phyloP scores from a whole-genome alignment of 2,329 filamentous ascomycete genomes.

The Teratosphaeria nubilosa region DNA sequence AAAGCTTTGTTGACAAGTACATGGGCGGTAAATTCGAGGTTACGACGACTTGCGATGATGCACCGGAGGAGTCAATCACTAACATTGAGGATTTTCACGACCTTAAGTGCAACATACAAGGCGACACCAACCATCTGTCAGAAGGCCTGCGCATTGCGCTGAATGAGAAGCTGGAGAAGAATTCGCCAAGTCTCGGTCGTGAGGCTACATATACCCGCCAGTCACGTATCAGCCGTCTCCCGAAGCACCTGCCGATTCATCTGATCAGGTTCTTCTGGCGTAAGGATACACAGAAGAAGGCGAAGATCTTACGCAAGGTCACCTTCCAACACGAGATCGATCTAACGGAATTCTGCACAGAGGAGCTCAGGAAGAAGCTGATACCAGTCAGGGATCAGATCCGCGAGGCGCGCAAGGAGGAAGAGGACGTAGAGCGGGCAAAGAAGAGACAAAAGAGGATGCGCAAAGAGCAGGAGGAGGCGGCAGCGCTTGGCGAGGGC shows the following conservation, averaged over 20 bases:
- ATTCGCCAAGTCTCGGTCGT: slow-evolving; percentile 63
- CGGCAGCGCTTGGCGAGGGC: slow-evolving; percentile 22
- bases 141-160: slow-evolving; percentile 79
- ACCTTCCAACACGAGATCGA: slow-evolving; percentile 92
- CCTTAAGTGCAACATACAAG: slow-evolving; percentile 90
- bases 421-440: slow-evolving; percentile 82
- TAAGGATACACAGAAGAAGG: slow-evolving; percentile 89
- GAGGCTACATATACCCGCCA: slow-evolving; percentile 82
- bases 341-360: slow-evolving; percentile 88
- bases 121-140: slow-evolving; percentile 74
- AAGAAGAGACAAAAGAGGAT: slow-evolving; percentile 81
- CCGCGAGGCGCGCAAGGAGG: slow-evolving; percentile 87
- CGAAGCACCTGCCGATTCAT: slow-evolving; percentile 92
- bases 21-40: slow-evolving; percentile 75
- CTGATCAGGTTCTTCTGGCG: slow-evolving; percentile 99
- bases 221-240: slow-evolving; percentile 79
- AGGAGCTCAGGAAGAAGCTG: slow-evolving; percentile 71
- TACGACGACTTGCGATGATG: slow-evolving; percentile 72
- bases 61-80: slow-evolving; percentile 56
- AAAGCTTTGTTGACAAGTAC: slow-evolving; percentile 64
- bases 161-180: slow-evolving; percentile 85
- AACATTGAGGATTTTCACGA: slow-evolving; percentile 74
- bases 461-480: slow-evolving; percentile 45
- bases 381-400: slow-evolving; percentile 94
- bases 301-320: slow-evolving; percentile 98